Conservation (phyloP, 1,284 basidiomycete genomes). For the Rhodotorula mucilaginosa region DNA sequence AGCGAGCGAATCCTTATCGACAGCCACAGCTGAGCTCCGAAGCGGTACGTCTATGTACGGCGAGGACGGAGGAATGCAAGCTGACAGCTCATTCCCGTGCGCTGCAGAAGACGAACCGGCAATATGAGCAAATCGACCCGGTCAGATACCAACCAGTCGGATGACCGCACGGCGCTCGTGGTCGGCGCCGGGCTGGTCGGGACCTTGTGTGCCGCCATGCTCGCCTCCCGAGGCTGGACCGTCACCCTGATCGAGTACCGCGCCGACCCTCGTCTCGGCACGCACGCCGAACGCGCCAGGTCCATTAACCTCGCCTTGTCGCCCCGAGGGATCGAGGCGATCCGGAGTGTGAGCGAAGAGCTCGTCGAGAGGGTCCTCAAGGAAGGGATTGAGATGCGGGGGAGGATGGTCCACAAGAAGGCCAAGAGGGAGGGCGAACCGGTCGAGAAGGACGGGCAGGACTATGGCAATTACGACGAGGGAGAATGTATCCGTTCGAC, state of each 20-base stretch:
- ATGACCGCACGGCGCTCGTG: constrained; percentile 46
- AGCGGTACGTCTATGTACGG: too few relatives aligned
- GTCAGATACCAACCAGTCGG: background rate
- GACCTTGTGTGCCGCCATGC: constrained; percentile 79
- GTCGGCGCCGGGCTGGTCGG: constrained; percentile 91
- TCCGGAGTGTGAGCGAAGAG: constrained; percentile 72
- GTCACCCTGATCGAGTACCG: constrained; percentile 84
- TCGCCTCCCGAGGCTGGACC: constrained; percentile 82
- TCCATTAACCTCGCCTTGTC: constrained; percentile 98
- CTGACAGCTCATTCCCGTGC: background rate
- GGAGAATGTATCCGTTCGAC: constrained; percentile 37
- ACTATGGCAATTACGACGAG: constrained; percentile 37
- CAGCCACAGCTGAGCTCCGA: too few relatives aligned
- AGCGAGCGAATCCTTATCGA: too few relatives aligned
- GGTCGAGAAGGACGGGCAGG: constrained; percentile 21
- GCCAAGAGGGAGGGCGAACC: constrained; percentile 11
- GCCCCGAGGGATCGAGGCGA: constrained; percentile 81
- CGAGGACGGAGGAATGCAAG: background rate
- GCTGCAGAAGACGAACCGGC: background rate
- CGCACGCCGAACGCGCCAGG: constrained; percentile 51
- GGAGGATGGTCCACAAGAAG: constrained; percentile 81
- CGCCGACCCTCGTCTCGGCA: constrained; percentile 24
- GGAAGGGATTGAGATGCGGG: constrained; percentile 87
- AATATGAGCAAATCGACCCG: too few relatives aligned
- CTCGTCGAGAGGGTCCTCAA: constrained; percentile 72